Evolutionary conservation across 495 filamentous ascomycete species (phyloP), one percentile per base, ranked within the genome.

Genomic region (Trichoderma asperelloides): DNA sequence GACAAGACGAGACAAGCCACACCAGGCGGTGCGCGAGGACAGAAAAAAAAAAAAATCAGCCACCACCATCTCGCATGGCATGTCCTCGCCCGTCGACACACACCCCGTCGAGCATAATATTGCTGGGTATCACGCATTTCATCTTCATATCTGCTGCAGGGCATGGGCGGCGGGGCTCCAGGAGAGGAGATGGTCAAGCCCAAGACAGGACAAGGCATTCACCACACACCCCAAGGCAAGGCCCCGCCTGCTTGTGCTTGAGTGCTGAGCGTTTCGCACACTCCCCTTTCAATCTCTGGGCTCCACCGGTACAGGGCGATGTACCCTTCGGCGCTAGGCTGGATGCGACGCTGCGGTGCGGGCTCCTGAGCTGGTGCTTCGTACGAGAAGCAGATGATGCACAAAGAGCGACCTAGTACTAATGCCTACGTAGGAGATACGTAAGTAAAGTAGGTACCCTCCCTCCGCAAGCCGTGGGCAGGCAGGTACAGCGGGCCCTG

Each of bases 331-430:
- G 33, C 33, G 33, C 49, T n/a, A 60, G 55, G 11, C 55, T 60
- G 55, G 23, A 30, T 60, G 55, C 55, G 27, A 60, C 55, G 23
- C 55, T 60, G n/a, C n/a, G 55, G 33, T 37, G 55, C 55, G 16
- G 55, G 55, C 55, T 60, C 55, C 55, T 60, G 55, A 60, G 55
- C 55, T 12, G 43, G 15, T 47, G 43, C 43, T 47, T 15, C 43
- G 43, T 47, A 47, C 43, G 18, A 16, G 18, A 0, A 47, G 43
- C 18, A 47, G 15, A 47, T 37, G 33, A 37, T 37, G 33, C 33
- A 37, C 33, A 37, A 37, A 47, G 16, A 28, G 6, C 55, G 2
- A n/a, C n/a, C n/a, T n/a, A n/a, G n/a, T n/a, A n/a, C n/a, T n/a
- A n/a, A 25, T n/a, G 9, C 55, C 27, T 27, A 25, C 55, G 55